Percentiles rank a stretch among this genome's conserved stretches.
Conservation (phyloP, 163 green algal genomes). For the Scenedesmus sp. region DNA sequence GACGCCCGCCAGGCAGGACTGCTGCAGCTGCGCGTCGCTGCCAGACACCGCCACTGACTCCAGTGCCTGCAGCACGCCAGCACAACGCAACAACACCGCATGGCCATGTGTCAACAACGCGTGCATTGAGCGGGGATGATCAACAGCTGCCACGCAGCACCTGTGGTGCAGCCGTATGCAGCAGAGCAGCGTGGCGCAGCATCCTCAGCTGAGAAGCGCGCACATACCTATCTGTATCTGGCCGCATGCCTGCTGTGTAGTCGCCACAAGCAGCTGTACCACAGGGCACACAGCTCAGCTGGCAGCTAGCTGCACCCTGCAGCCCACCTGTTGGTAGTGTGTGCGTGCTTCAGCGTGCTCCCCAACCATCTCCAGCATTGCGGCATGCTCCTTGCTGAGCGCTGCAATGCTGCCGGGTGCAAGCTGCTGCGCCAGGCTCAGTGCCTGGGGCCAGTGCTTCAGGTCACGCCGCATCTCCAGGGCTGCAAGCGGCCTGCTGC, state of each 20-base stretch:
- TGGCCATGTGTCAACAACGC: no score
- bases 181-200: background rate
- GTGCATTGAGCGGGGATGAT: no score
- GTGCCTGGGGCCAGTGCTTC: conserved; percentile 81
- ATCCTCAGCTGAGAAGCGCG: background rate
- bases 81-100: no score
- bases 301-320: background rate
- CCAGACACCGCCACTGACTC: conserved; percentile 14
- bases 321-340: conserved; percentile 75
- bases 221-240: background rate
- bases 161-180: no score
- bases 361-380: conserved; percentile 71
- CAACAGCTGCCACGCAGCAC: no score
- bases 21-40: background rate
- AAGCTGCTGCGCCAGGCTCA: conserved; percentile 78
- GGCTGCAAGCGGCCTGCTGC: conserved; percentile 66
- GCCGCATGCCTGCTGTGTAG: background rate
- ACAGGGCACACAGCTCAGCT: background rate
- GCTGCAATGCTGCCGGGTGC: conserved; percentile 63
- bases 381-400: conserved; percentile 77
- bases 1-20: conserved; percentile 65
- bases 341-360: conserved; percentile 71
- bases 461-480: conserved; percentile 85
- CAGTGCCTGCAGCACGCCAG: background rate
- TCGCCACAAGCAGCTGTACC: background rate